Evolutionary conservation across 352 stramenopile genomes (phyloP), one percentile per base, ranked within the genome.

Genomic region (Thalassiosira livingstoniorum): DNA sequence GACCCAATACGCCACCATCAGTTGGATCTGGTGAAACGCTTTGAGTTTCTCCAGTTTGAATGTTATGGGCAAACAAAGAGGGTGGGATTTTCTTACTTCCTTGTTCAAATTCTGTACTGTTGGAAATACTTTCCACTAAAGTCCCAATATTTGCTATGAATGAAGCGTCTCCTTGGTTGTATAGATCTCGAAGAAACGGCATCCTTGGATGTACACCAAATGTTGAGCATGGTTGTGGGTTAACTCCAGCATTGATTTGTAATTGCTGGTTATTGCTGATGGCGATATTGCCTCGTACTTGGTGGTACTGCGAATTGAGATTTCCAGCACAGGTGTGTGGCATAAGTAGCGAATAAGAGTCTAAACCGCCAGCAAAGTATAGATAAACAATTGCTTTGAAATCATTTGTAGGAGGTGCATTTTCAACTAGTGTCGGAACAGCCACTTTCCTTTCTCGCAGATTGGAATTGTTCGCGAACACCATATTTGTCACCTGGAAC

Each of bases 371-470:
- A 25, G n/a, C 45, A n/a, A 94, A 62, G 55, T 90, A 87, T 15
- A 94, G 27, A 35, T 87, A 90, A 27, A 94, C 67, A 47, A 94
- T 80, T 0, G 88, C 89, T 70, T 93, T 92, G 69, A 90, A 94
- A 70, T 63, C 77, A 27, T 66, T 35, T 61, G 80, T 70, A 77
- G 77, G 69, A 61, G 39, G 47, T 43, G 77, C 69, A 60, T 42
- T 54, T 58, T 54, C 10, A 25, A 70, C 69, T 18, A 72, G 31
- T 34, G 66, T 61, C 42, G 74, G 71, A 42, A 77, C 62, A 0
- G 69, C 62, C 23, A 80, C 29, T 35, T 51, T 39, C 60, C 77
- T 58, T 61, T 42, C 31, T 69, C 45, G 47, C 35, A 10, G 39
- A 54, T 32, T n/a, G n/a, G n/a, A 34, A 10, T 47, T 51, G 47